Base-by-base conservation (phyloP, 2,329 filamentous ascomycete species). In the Mollisiaceae sp. region DNA sequence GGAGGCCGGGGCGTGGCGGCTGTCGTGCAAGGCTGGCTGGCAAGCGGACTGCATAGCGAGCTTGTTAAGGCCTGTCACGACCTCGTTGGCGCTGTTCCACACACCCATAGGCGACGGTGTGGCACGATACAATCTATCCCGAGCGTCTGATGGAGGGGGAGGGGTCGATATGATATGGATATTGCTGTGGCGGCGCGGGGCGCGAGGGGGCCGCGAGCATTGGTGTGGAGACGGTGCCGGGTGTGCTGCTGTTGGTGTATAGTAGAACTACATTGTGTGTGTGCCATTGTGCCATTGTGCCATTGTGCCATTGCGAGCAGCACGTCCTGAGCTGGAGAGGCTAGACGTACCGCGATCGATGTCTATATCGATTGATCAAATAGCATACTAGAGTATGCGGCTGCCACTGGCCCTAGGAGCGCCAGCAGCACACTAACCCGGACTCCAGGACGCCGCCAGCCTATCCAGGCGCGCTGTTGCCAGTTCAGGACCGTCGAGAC, bases 21-120 rank as follows among this genome's bases (percentile, higher is more conserved):
- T 57, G 35, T 57, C 55, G 55, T 39, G 24, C 55, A 57, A 22
- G 32, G 32, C 36, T 57, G 36, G 55, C 55, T 39, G 55, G 55
- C 36, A 39, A 6, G 27, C 27, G 20, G 55, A 38, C 36, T 18
- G 4, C 15, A 22, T 38, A 55, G 35, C 39, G 32, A 20, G 18
- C 18, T 35, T 41, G 5, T 39, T 57, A 57, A 57, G 55, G 35
- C 20, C 24, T 41, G 5, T 39, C 39, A 57, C 39, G 55, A 18
- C 20, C 24, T 35, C 14, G 50, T n/a, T 50, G 45, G 45, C 45
- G 45, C 45, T 50, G 20, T 50, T 20, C 45, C 45, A 24, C 41
- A 8, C 15, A 6, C 15, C 43, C 50, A 2, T 12, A 32, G 24
- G 24, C 22, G 50, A 18, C 12, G 4, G 12, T 54, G 50, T 54